These are phyloP conservation scores for Fagopyrum tataricum DNA, from an alignment of 148 eudicot genomes.

Conservation along the genomic window DNA sequence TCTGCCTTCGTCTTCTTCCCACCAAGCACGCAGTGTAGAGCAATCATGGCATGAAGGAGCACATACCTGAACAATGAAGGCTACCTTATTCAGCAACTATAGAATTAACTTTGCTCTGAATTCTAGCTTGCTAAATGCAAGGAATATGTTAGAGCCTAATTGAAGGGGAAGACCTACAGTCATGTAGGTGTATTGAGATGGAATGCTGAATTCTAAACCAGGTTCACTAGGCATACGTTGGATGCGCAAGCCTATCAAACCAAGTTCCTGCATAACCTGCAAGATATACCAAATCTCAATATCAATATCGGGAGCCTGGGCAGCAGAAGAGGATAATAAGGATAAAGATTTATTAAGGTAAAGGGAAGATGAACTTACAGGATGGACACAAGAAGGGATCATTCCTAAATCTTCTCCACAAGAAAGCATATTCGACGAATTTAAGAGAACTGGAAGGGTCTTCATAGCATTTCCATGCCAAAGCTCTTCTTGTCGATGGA, in stretches of 20 bases:
- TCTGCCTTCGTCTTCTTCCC: slow-evolving; percentile 99
- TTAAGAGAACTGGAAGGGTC: slow-evolving; percentile 85
- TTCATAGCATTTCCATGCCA: slow-evolving; percentile 93
- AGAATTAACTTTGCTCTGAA: no score
- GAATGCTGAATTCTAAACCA: slow-evolving; percentile 81
- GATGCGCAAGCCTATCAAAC: slow-evolving; percentile 86
- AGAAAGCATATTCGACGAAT: slow-evolving; percentile 90
- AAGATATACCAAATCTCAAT: slow-evolving; percentile 9
- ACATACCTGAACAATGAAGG: slow-evolving; percentile 48
- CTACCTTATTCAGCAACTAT: neutral
- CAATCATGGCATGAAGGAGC: slow-evolving; percentile 99
- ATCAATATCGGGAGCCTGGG: neutral
- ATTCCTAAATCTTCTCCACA: slow-evolving; percentile 98
- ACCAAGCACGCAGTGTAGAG: slow-evolving; percentile 96
- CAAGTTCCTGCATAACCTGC: slow-evolving; percentile 98
- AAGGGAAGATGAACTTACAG: slow-evolving; percentile 34
- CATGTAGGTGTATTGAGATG: slow-evolving; percentile 87
- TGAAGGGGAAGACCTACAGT: slow-evolving; percentile 44
- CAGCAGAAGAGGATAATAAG: neutral
- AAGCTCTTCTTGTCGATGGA: slow-evolving; percentile 89
- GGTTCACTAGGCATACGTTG: slow-evolving; percentile 97
- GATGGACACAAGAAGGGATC: slow-evolving; percentile 97
- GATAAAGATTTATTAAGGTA: neutral
- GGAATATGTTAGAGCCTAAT: neutral
- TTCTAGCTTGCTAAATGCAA: neutral